Conservation (phyloP, 1,284 basidiomycete species). For the Ceratobasidium sp. region DNA sequence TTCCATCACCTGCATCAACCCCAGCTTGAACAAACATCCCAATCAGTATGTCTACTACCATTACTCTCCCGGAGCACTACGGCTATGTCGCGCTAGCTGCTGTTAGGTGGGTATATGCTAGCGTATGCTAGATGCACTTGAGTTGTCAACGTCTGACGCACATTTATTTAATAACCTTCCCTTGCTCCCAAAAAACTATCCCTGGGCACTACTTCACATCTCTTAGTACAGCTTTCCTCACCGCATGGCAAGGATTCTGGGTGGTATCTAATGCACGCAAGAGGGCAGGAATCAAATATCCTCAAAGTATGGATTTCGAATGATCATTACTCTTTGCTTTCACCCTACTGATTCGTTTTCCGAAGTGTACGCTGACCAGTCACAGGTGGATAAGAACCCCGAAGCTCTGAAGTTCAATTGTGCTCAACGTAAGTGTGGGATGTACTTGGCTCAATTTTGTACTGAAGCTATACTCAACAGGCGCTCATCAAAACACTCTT, state of each 20-base stretch:
- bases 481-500: slow-evolving; percentile 37
- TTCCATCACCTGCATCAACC: slow-evolving; percentile 11
- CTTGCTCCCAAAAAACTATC: too few relatives aligned
- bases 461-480: not conserved
- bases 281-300: slow-evolving; percentile 43
- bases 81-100: slow-evolving; percentile 46
- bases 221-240: slow-evolving; percentile 32
- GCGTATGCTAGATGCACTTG: not conserved
- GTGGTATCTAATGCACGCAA: slow-evolving; percentile 38
- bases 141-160: not conserved
- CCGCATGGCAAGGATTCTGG: slow-evolving; percentile 1
- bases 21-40: slow-evolving; percentile 5
- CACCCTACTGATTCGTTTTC: not conserved
- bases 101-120: slow-evolving; percentile 22
- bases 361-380: slow-evolving; percentile 49
- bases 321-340: not conserved
- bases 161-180: not conserved
- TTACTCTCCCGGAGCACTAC: slow-evolving; percentile 46
- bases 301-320: slow-evolving; percentile 37
- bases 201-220: too few relatives aligned
- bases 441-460: too few relatives aligned
- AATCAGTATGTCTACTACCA: slow-evolving; percentile 35
- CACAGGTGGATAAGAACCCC: slow-evolving; percentile 39
- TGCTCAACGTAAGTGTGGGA: slow-evolving; percentile 42
- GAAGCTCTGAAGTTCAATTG: slow-evolving; percentile 47